phyloP scores from a whole-genome alignment of 352 stramenopile species.

The Pythium rhizo-oryzae region DNA sequence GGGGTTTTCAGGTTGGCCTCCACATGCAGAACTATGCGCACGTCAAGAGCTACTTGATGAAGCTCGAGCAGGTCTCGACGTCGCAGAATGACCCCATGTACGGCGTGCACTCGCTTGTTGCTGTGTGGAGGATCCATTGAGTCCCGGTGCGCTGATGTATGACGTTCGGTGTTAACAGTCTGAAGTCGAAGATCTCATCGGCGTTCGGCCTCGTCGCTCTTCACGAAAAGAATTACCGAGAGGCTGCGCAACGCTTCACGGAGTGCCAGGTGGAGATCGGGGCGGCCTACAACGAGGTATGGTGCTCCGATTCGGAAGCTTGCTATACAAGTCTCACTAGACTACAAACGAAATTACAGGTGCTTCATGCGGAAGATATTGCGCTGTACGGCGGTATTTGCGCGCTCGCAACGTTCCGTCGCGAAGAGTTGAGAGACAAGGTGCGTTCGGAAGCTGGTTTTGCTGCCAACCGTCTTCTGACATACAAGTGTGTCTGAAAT shows the following conservation, averaged over 20 bases:
- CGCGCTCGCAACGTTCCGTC: constrained; percentile 82
- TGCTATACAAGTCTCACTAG: neutral
- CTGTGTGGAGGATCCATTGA: neutral
- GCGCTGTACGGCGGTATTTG: constrained; percentile 87
- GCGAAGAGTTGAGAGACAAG: constrained; percentile 79
- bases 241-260: constrained; percentile 78
- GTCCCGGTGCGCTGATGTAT: neutral
- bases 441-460: constrained; percentile 24
- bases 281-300: constrained; percentile 77
- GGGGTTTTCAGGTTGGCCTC: constrained; percentile 48
- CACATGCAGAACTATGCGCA: constrained; percentile 88
- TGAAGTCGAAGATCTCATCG: constrained; percentile 84
- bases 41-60: constrained; percentile 87
- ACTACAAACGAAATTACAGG: constrained; percentile 8
- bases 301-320: neutral
- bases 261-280: constrained; percentile 83
- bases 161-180: constrained; percentile 28
- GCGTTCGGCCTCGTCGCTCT: constrained; percentile 81
- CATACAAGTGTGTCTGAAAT: neutral
- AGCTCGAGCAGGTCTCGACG: constrained; percentile 78
- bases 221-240: constrained; percentile 81
- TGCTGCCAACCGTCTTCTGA: neutral
- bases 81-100: constrained; percentile 77
- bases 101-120: too few species aligned
- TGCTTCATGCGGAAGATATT: constrained; percentile 85